Base-by-base conservation (phyloP, 2,329 filamentous ascomycete genomes). In the Talaromyces marneffei region DNA sequence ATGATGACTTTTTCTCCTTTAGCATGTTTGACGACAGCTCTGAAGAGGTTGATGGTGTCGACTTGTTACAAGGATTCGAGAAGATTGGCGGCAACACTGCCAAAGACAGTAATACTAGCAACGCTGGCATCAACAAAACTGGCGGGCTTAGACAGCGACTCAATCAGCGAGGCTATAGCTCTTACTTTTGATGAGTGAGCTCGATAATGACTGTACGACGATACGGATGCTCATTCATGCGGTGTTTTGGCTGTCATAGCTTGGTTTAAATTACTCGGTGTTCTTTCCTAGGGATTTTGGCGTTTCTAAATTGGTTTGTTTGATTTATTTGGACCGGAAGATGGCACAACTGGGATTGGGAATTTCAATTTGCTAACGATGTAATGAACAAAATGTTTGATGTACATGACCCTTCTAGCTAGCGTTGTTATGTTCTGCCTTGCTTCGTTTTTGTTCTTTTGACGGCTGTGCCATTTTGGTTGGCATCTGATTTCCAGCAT, bases 1-100 rank as follows among this genome's bases (percentile, higher is more conserved):
- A 77, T 40, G 76, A 79, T 60, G 77, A 79, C 61, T 74, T 79
- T 33, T 79, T 80, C 65, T 77, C 77, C n/a, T 80, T 79, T 65
- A 76, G 76, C 52, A 74, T 79, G 29, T 79, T 79, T 50, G 77
- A 80, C 35, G 78, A 79, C 57, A 70, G 71, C 48, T 70, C 72
- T 14, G 72, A 72, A 33, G 77, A 79, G 31, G 75, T 77, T 16
- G 77, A 79, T 62, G 76, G 76, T 23, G 71, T 80, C 42, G 78
- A 80, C 66, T 73, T 80, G 33, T 63, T 79, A 44, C 77, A 79
- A 66, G 78, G 78, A 4, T 80, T 80, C 65, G 74, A 78, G 60
- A 80, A 79, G 63, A 80, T 80, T 64, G 77, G 76, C 55, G 74
- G 75, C 20, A 57, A 69, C 50, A 31, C 42, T 29, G n/a, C 46